A percentile compares a stretch with the other conserved stretches of the same genome.
Evolutionary conservation across 176 grass and related monocot genomes (phyloP).

Genomic region (Musa troglodytarum): DNA sequence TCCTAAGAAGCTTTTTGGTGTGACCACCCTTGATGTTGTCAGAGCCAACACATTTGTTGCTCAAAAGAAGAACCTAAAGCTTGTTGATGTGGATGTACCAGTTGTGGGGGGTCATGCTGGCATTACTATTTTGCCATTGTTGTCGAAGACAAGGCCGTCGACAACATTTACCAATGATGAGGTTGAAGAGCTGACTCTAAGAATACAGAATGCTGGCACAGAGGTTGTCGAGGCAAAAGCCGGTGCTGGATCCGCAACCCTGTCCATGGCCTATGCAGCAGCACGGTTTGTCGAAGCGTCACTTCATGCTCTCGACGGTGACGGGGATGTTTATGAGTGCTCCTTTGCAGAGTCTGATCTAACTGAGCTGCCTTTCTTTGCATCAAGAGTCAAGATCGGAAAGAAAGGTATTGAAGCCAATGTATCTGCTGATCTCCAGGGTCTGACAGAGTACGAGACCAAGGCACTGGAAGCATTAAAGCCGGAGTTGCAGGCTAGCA

Average conservation of each 20-base stretch:
- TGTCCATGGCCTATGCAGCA: slow-evolving; percentile 10
- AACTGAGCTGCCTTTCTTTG: slow-evolving; percentile 14
- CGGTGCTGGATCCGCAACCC: slow-evolving; percentile 12
- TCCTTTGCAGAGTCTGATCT: not conserved
- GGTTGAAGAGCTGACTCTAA: not conserved
- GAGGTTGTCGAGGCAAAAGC: slow-evolving; percentile 23
- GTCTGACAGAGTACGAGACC: not conserved
- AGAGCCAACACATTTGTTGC: slow-evolving; percentile 18
- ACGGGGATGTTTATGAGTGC: slow-evolving; percentile 6
- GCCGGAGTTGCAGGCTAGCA: not conserved
- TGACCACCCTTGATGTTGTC: slow-evolving; percentile 14
- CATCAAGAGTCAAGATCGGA: slow-evolving; percentile 8
- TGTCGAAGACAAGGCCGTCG: slow-evolving; percentile 4
- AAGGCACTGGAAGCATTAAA: not conserved
- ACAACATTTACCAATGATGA: slow-evolving; percentile 5
- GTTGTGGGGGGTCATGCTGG: slow-evolving; percentile 17
- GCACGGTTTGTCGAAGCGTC: slow-evolving; percentile 10
- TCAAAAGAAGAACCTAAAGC: slow-evolving; percentile 1
- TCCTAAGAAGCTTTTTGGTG: slow-evolving; percentile 15
- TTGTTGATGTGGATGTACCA: slow-evolving; percentile 12
- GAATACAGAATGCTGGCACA: slow-evolving; percentile 15
- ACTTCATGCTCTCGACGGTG: slow-evolving; percentile 4
- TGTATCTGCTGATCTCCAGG: not conserved
- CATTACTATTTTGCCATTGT: slow-evolving; percentile 10
- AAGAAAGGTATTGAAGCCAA: slow-evolving; percentile 1